Base-by-base conservation (phyloP, 2,329 filamentous ascomycete species). In the Amesomyces nigricolor region DNA sequence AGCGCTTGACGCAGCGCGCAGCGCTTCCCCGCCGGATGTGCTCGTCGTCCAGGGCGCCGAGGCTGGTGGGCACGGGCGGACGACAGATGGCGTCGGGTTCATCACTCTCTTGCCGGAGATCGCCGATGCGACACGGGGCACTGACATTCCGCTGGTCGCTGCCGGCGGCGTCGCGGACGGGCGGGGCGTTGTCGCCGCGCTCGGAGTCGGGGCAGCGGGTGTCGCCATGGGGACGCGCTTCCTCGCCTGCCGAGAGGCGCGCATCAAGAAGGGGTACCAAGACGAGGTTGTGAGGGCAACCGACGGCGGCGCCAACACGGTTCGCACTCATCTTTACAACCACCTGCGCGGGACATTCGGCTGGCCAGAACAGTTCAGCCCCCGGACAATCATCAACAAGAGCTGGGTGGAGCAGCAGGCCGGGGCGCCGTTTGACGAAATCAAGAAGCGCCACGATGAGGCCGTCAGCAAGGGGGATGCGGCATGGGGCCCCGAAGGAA, bases 201-300 rank as follows among this genome's bases (percentile, higher is more conserved):
- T 81, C 11, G 67, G 71, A 1, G 70, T 82, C 0, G 80, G 81
- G 0, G 78, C 80, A 1, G 66, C 70, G 0, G 85, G 80, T 0
- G 74, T 77, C 0, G 80, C 75, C 0, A 75, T 88, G 72, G 86
- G 86, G 0, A 88, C 85, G 0, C 74, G 83, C 7, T 83, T 86
- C 54, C 74, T 88, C 0, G 82, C 81, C 0, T 63, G 71, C 0
- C 63, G 55, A 0, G 73, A 77, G 60, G 66, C 73, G 0, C 68
- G 71, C 6, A 70, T 76, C 37, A 65, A 60, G 47, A 67, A 65
- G 53, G 72, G 71, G 0, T 76, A 76, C 45, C 73, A 73, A 49
- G 60, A 71, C n/a, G 74, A 74, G 50, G 67, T 76, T 0, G 56
- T 77, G 0, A 66, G 70, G 1, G 73, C 74, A 0, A 58, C 60